Percentiles rank a stretch among this genome's conserved stretches.
phyloP scores from a whole-genome alignment of 257 asterid species.

The Jaltomata sinuosa region DNA sequence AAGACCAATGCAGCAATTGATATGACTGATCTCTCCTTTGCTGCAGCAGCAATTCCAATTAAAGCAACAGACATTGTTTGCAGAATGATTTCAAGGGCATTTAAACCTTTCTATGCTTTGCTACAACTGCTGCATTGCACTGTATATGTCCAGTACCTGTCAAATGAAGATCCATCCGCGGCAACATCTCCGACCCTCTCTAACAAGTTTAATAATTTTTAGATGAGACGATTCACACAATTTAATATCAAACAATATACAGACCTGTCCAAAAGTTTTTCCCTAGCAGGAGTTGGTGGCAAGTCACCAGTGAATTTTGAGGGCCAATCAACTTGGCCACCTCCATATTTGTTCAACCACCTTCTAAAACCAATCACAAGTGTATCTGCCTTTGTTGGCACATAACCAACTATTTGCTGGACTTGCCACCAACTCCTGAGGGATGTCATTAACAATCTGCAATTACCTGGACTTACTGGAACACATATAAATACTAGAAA shows the following conservation, averaged over 20 bases:
- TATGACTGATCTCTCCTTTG: constrained; percentile 36
- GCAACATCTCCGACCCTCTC: too few species aligned
- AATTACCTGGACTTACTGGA: constrained; percentile 69
- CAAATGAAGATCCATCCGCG: too few species aligned
- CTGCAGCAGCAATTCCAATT: constrained; percentile 57
- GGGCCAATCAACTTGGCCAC: constrained; percentile 56
- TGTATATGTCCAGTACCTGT: constrained; percentile 75
- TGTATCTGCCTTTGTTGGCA: constrained; percentile 64
- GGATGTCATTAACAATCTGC: constrained; percentile 54
- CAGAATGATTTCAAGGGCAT: constrained; percentile 33
- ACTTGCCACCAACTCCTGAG: too few species aligned
- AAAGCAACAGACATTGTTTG: constrained; percentile 37
- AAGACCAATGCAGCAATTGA: constrained; percentile 36
- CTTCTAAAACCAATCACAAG: constrained; percentile 44
- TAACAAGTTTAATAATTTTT: too few species aligned
- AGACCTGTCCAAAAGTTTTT: constrained; percentile 52
- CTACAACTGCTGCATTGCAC: constrained; percentile 56
- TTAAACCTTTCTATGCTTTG: constrained; percentile 53
- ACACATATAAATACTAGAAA: constrained; percentile 50
- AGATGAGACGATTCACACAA: too few species aligned
- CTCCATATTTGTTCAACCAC: constrained; percentile 64
- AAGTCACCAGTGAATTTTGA: constrained; percentile 30
- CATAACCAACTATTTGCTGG: too few species aligned
- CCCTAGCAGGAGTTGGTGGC: constrained; percentile 61
- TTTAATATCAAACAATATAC: too few species aligned